A percentile compares a stretch with the other conserved stretches of the same genome.
These are phyloP conservation scores for Penicillium capsulatum DNA, from an alignment of 2,329 filamentous ascomycete species.

Conservation along the genomic window DNA sequence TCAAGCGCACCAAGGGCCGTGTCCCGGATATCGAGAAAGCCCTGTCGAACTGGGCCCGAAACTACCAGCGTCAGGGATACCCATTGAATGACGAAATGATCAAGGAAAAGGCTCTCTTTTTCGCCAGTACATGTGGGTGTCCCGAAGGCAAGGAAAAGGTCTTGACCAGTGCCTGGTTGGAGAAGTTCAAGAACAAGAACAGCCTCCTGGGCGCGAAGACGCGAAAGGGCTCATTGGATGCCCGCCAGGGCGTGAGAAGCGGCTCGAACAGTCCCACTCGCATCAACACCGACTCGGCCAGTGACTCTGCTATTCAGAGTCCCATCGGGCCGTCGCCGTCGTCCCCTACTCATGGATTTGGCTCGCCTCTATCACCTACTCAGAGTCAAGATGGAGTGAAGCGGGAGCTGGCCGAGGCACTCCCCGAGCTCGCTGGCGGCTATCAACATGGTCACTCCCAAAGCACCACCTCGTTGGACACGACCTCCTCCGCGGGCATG, in stretches of 20 bases:
- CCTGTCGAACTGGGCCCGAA: constrained; percentile 79
- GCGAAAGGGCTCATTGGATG: constrained; percentile 48
- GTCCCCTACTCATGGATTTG: constrained; percentile 60
- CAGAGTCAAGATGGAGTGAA: constrained; percentile 68
- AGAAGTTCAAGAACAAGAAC: constrained; percentile 94
- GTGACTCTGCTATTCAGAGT: constrained; percentile 57
- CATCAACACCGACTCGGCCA: constrained; percentile 52
- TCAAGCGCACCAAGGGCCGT: constrained; percentile 79
- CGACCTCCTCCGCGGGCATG: constrained; percentile 60
- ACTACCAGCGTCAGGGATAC: constrained; percentile 71
- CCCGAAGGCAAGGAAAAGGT: constrained; percentile 68
- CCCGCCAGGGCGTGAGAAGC: constrained; percentile 47
- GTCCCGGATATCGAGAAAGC: constrained; percentile 89
- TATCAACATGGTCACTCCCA: constrained; percentile 65
- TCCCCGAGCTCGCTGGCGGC: constrained; percentile 57
- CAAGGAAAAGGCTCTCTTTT: constrained; percentile 76
- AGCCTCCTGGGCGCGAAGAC: constrained; percentile 54
- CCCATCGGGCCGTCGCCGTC: constrained; percentile 66
- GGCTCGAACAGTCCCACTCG: constrained; percentile 63
- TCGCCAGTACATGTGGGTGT: constrained; percentile 68
- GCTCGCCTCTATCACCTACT: constrained; percentile 65
- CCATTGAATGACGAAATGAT: constrained; percentile 76
- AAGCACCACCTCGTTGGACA: constrained; percentile 63
- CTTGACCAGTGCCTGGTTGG: constrained; percentile 75
- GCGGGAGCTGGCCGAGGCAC: constrained; percentile 53